Evolutionary conservation across 768 basidiomycete genomes (phyloP), one percentile per base, ranked within the genome.

Genomic region (Suillus discolor): DNA sequence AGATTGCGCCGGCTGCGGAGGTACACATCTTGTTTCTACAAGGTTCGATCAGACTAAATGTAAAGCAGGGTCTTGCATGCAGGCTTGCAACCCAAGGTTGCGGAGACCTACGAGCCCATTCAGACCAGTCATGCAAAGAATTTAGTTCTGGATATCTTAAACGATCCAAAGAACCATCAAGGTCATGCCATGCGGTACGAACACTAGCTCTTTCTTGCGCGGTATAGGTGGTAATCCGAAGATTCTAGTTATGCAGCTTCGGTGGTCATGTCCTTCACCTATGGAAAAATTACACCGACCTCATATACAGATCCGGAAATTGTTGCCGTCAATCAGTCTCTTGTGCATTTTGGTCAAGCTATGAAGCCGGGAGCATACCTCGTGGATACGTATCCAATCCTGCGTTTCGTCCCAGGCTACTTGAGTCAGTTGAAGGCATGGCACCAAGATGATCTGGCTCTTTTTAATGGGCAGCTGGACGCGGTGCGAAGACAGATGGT

Each of bases 381-480:
- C n/a, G 73, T 76, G 34, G 75, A 76, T 51, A 63, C 65, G 4
- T 71, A 65, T 42, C 75, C 75, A 5, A 67, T 71, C 39, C 62
- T 76, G 1, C 61, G 55, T 57, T 72, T 72, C 12, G 42, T 76
- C 16, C 75, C 75, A 1, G 69, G 71, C 7, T 73, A 88, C 68
- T 78, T 87, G 15, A 79, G 80, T 4, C 82, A 85, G 65, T 74
- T 91, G 7, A 81, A 79, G 65, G 76, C 79, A 4, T 86, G 85
- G 45, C 89, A 90, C 67, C n/a, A 68, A 38, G 77, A 81, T 57
- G 81, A 82, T 66, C 71, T 79, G 13, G 68, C 55, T 1, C 67
- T 81, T 44, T 82, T 76, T 63, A 44, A 67, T 13, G 66, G 73
- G 0, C 79, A 78, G 65, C 36, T 81, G 16, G 69, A 75, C 13